Conservation (phyloP, 2,329 filamentous ascomycete species). For the Paecilomyces fulvus region DNA sequence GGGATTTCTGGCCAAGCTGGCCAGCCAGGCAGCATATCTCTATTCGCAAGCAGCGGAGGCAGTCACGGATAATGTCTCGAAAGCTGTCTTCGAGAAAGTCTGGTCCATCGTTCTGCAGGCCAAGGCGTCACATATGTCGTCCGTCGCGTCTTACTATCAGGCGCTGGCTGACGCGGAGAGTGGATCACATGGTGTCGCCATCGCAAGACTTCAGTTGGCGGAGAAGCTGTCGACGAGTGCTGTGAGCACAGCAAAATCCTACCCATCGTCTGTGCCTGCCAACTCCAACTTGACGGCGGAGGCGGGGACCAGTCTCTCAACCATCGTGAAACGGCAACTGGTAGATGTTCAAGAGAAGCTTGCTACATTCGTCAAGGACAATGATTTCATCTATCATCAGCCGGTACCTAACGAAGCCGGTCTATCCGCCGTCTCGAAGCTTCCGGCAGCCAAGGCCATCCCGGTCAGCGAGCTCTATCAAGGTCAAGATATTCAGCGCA, state of each 20-base stretch:
- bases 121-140: constrained; percentile 75
- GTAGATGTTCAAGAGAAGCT: constrained; percentile 75
- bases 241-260: constrained; percentile 63
- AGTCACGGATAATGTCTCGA: constrained; percentile 83
- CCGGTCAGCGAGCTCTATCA: constrained; percentile 95
- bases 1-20: constrained; percentile 82
- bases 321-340: constrained; percentile 75
- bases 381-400: constrained; percentile 98
- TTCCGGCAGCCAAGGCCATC: constrained; percentile 93
- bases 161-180: constrained; percentile 84
- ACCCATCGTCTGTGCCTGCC: constrained; percentile 69
- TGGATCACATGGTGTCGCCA: constrained; percentile 75
- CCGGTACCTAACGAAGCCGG: constrained; percentile 78
- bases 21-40: constrained; percentile 80
- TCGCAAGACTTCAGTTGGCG: constrained; percentile 73
- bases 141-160: constrained; percentile 88
- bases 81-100: constrained; percentile 85
- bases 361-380: constrained; percentile 72
- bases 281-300: constrained; percentile 79
- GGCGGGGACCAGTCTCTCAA: constrained; percentile 62
- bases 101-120: constrained; percentile 67
- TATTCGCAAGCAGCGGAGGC: constrained; percentile 85
- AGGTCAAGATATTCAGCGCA: constrained; percentile 91
- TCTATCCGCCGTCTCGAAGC: constrained; percentile 72
- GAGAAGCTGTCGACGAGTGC: constrained; percentile 73